These are phyloP conservation scores for Colletotrichum sojae DNA, from an alignment of 2,329 filamentous ascomycete species.

Conservation along the genomic window DNA sequence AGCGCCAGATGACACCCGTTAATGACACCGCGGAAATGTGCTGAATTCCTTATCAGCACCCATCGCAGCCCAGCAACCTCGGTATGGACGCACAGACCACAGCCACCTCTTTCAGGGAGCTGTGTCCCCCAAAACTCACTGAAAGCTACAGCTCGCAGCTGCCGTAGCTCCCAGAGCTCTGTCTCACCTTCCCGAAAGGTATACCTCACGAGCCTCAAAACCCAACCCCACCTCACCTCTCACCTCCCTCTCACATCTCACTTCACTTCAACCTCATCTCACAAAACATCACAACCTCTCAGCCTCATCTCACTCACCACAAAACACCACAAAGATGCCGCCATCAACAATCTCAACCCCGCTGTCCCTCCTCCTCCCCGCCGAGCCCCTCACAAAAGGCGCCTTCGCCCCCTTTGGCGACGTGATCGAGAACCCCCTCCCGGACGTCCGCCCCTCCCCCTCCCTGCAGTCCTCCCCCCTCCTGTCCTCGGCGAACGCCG, in stretches of 20 bases:
- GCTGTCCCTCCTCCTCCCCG: conserved; percentile 60
- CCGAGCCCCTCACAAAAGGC: conserved; percentile 76
- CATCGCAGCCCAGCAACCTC: conserved; percentile 17
- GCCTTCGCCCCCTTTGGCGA: conserved; percentile 86
- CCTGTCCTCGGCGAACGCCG: conserved; percentile 59
- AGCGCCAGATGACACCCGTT: conserved; percentile 22
- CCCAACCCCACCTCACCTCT: conserved; percentile 13
- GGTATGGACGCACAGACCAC: conserved; percentile 21
- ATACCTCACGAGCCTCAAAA: conserved; percentile 9
- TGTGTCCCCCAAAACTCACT: neutral
- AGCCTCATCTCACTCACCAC: neutral
- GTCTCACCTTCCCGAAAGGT: neutral
- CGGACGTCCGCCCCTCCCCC: conserved; percentile 65
- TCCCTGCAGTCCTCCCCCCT: conserved; percentile 55
- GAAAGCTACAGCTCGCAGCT: conserved; percentile 19
- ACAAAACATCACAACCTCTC: neutral
- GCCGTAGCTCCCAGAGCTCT: conserved; percentile 9
- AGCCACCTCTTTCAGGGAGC: neutral
- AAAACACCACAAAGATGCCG: conserved; percentile 9
- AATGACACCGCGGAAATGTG: neutral
- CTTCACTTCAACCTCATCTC: neutral
- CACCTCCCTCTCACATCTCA: neutral
- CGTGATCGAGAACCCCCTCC: conserved; percentile 81
- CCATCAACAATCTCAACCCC: conserved; percentile 28
- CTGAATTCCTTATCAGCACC: conserved; percentile 13